Conservation (phyloP, 73 alveolate species). For the Paramecium biaurelia region DNA sequence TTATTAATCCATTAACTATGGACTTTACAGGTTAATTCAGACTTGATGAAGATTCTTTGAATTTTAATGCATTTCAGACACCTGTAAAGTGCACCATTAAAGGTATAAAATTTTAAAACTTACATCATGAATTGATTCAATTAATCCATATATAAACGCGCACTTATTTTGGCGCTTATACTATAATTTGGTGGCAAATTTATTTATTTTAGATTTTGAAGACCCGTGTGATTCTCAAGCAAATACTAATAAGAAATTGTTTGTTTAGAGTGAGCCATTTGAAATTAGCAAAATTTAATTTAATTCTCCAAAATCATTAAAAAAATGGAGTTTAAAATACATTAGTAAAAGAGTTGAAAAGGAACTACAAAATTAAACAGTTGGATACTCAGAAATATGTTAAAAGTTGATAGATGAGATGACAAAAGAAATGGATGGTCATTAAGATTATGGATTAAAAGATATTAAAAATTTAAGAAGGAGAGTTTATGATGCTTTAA, state of each 20-base stretch:
- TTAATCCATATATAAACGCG: neutral
- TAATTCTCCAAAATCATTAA: neutral
- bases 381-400: neutral
- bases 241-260: neutral
- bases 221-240: neutral
- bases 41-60: slow-evolving; percentile 10
- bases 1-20: neutral
- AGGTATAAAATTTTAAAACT: neutral
- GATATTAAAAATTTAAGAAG: slow-evolving; percentile 73
- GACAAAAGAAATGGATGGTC: neutral
- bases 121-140: neutral
- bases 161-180: slow-evolving; percentile 22
- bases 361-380: neutral
- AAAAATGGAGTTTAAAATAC: slow-evolving; percentile 46
- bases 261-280: neutral
- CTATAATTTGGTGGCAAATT: neutral
- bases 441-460: neutral
- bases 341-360: neutral
- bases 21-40: slow-evolving; percentile 16
- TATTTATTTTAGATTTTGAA: slow-evolving; percentile 25
- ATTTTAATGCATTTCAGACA: neutral
- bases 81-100: neutral
- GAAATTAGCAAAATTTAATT: neutral
- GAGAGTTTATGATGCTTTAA: slow-evolving; percentile 84
- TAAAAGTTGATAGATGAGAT: neutral